phyloP scores from a whole-genome alignment of 208 protist species.

The Strigomonas oncopelti region DNA sequence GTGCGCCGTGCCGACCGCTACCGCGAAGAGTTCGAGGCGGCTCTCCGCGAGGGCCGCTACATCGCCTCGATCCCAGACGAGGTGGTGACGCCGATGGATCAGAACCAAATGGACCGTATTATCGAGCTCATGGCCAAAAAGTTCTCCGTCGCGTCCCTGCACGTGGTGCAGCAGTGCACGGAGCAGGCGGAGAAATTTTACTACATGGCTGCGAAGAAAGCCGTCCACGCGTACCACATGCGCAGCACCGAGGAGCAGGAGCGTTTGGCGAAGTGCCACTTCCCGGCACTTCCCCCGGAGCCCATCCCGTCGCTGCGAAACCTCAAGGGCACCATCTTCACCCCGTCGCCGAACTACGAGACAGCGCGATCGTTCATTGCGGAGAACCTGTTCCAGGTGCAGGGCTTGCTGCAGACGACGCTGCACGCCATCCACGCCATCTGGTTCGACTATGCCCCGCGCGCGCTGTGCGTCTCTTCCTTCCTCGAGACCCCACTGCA shows the following conservation, averaged over 20 bases:
- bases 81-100: constrained; percentile 62
- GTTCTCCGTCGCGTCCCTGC: constrained; percentile 72
- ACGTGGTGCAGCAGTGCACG: constrained; percentile 73
- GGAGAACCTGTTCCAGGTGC: constrained; percentile 88
- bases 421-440: constrained; percentile 75
- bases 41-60: constrained; percentile 73
- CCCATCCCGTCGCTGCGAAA: constrained; percentile 46
- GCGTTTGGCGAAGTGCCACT: constrained; percentile 37
- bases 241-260: constrained; percentile 50
- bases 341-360: constrained; percentile 78
- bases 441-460: constrained; percentile 63
- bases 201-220: constrained; percentile 72
- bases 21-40: constrained; percentile 67
- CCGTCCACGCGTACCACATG: constrained; percentile 75
- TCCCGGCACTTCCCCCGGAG: constrained; percentile 29
- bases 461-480: constrained; percentile 59
- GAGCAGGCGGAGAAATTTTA: constrained; percentile 78
- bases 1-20: constrained; percentile 66
- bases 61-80: constrained; percentile 57
- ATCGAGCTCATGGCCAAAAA: constrained; percentile 62
- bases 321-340: constrained; percentile 76
- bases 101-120: constrained; percentile 85
- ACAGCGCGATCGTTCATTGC: constrained; percentile 49
- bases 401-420: constrained; percentile 78
- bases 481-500: constrained; percentile 59